A percentile compares a stretch with the other conserved stretches of the same genome.
These are phyloP conservation scores for Candolleomyces efflorescens DNA, from an alignment of 768 basidiomycete genomes.

Conservation along the genomic window DNA sequence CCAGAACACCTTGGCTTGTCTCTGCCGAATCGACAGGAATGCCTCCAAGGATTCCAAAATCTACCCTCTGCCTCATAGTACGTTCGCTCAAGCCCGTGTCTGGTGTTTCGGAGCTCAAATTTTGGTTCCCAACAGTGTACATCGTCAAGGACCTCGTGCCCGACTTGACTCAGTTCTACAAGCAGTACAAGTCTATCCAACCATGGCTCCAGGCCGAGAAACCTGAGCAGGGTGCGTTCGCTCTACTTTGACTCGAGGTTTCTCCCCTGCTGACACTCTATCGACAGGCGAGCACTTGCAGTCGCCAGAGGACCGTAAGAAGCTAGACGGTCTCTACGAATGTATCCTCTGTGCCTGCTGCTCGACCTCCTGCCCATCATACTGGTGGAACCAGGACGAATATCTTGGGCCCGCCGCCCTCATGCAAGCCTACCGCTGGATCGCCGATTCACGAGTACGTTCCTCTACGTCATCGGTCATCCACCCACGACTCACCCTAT, in stretches of 20 bases:
- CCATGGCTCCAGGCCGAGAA: conserved; percentile 95
- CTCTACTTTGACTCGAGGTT: background rate
- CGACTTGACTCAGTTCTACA: conserved; percentile 89
- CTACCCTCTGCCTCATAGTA: conserved; percentile 97
- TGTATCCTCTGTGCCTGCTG: conserved; percentile 98
- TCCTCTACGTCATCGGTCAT: background rate
- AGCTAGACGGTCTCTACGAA: conserved; percentile 96
- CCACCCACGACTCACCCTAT: background rate
- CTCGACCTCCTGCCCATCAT: conserved; percentile 94
- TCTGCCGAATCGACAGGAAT: conserved; percentile 89
- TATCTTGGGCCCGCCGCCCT: conserved; percentile 96
- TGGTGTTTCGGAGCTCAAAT: background rate
- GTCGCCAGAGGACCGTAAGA: conserved; percentile 86
- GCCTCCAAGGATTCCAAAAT: conserved; percentile 75
- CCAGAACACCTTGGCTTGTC: conserved; percentile 95
- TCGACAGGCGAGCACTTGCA: conserved; percentile 75
- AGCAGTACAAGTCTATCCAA: conserved; percentile 99
- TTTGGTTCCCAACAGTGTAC: conserved; percentile 65
- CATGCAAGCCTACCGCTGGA: conserved; percentile 98
- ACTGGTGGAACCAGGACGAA: conserved; percentile 99
- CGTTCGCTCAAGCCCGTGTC: conserved; percentile 24
- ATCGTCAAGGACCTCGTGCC: conserved; percentile 98
- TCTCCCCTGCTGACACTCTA: background rate
- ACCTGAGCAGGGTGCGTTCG: conserved; percentile 59
- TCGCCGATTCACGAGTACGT: conserved; percentile 89